Conservation (phyloP, 148 eudicot genomes). For the Vaccinium corymbosum region DNA sequence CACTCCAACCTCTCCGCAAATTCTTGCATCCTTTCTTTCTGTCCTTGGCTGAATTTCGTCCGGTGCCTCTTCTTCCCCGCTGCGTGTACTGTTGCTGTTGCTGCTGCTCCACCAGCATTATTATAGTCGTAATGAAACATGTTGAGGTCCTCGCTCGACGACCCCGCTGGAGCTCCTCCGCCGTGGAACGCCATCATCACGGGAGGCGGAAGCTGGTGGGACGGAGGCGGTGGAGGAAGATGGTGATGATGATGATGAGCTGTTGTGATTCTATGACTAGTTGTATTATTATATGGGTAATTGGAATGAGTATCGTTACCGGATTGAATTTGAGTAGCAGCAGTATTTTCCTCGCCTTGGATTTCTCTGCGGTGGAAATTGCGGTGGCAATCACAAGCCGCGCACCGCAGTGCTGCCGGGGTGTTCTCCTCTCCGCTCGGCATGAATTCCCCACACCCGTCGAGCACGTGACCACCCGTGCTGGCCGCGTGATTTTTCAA, state of each 20-base stretch:
- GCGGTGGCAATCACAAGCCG: slow-evolving; percentile 91
- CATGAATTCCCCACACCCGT: slow-evolving; percentile 95
- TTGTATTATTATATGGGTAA: slow-evolving; percentile 21
- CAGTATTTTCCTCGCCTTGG: slow-evolving; percentile 22
- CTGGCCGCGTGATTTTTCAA: slow-evolving; percentile 73
- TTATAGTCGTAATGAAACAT: slow-evolving; percentile 18
- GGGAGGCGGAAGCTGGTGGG: slow-evolving; percentile 18
- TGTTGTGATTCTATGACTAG: slow-evolving; percentile 1
- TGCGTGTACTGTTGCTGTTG: background rate
- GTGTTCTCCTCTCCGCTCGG: slow-evolving; percentile 55
- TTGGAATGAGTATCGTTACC: slow-evolving; percentile 15
- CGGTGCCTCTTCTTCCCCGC: slow-evolving; percentile 38
- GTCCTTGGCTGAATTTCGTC: slow-evolving; percentile 51
- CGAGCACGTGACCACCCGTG: slow-evolving; percentile 63
- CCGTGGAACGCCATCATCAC: slow-evolving; percentile 65
- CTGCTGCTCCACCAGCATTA: background rate
- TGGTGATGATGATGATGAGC: background rate
- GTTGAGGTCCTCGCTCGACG: slow-evolving; percentile 76
- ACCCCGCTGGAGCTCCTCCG: slow-evolving; percentile 43
- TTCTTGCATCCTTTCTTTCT: slow-evolving; percentile 50
- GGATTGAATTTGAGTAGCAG: slow-evolving; percentile 5
- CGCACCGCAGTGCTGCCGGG: slow-evolving; percentile 50
- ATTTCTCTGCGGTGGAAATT: slow-evolving; percentile 69
- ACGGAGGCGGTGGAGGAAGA: background rate
- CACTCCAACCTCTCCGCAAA: slow-evolving; percentile 49